Conservation (phyloP, 306 rosid species). For the Rosa persica region DNA sequence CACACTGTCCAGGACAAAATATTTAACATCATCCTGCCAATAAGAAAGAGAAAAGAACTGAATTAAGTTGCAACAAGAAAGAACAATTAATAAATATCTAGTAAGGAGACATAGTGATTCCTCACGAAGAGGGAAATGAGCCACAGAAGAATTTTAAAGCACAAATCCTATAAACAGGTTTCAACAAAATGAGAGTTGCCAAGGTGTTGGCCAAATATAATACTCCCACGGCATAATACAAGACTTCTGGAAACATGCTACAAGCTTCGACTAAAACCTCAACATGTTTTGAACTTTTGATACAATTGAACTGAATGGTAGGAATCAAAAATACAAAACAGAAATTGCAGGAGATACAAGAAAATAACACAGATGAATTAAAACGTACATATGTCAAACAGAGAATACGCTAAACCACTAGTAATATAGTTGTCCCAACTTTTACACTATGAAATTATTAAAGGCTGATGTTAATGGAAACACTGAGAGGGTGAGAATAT, state of each 20-base stretch:
- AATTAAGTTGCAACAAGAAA: conserved; percentile 16
- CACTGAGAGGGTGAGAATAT: not conserved
- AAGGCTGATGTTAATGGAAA: not conserved
- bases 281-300: not conserved
- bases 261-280: not conserved
- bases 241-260: not conserved
- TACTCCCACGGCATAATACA: not conserved
- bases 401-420: not conserved
- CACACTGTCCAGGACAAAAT: conserved; percentile 54
- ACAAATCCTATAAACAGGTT: not conserved
- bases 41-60: conserved; percentile 6
- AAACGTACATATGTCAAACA: not conserved
- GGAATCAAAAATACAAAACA: not conserved
- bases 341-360: not conserved
- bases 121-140: not conserved
- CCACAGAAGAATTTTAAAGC: not conserved
- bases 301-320: not conserved
- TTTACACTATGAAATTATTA: not conserved
- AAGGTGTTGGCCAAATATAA: not conserved
- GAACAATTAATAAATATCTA: not conserved
- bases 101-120: not conserved
- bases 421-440: not conserved
- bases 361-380: not conserved
- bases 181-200: not conserved
- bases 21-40: conserved; percentile 67